Evolutionary conservation across 2,329 filamentous ascomycete genomes (phyloP), one percentile per base, ranked within the genome.

Genomic region (Lecanicillium sp.): DNA sequence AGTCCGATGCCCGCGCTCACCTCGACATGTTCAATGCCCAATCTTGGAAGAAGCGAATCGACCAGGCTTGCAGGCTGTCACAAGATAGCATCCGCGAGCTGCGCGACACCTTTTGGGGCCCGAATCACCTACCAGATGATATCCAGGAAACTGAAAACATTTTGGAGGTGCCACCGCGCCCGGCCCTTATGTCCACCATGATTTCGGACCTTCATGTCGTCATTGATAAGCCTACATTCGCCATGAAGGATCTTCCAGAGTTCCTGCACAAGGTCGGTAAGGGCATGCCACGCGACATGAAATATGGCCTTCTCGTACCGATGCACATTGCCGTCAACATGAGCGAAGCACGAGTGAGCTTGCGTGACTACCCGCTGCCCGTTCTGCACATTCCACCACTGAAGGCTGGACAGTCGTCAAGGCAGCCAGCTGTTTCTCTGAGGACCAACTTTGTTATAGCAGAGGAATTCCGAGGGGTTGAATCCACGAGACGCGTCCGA

Each of bases 251-350:
- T 11, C 81, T 91, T 47, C 87, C 91, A 0, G 79, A 86, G 14
- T 98, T 95, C 62, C 71, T 98, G 21, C 79, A 96, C 61, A 80
- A 81, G 40, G 84, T 97, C 50, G 93, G 93, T n/a, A 98, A 98
- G 68, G 93, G 93, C 1, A 94, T 98, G 81, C 93, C 93, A 1
- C 76, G 81, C 53, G 84, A 94, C 59, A 98, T 90, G 79, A 74
- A 91, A 60, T 98, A 97, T 63, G 83, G 89, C 9, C 73, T 98
- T 17, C 75, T 98, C 15, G 73, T 98, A 10, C 94, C 93, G 0
- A 89, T 96, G 83, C 87, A 86, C 63, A 76, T 98, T 2, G 83
- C 89, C 54, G 77, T 98, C 53, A 87, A 87, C 51, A 90, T 96
- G 83, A 87, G 90, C 42, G 93, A 98, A 66, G 88, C 84, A 9